phyloP scores from a whole-genome alignment of 192 early-diverging fungal genomes.

The Jimgerdemannia flammicorona region DNA sequence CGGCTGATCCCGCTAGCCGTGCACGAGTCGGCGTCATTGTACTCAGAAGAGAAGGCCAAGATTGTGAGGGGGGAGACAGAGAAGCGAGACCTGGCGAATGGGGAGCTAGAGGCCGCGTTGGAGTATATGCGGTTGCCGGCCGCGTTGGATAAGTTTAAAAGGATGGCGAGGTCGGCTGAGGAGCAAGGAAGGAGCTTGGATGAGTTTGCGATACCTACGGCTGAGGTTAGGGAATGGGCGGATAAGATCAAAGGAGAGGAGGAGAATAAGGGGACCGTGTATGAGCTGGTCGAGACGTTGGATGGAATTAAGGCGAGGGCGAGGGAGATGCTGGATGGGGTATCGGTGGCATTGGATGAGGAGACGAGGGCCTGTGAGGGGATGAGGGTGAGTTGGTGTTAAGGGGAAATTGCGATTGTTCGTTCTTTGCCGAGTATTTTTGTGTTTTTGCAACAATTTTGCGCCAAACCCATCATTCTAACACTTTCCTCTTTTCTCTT shows the following conservation, averaged over 20 bases:
- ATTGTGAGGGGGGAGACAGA: constrained; percentile 79
- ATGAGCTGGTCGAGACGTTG: constrained; percentile 56
- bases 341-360: constrained; percentile 69
- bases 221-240: constrained; percentile 60
- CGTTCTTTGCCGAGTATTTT: not conserved
- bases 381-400: constrained; percentile 48
- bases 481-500: too few species aligned
- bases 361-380: constrained; percentile 85
- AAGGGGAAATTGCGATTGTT: not conserved
- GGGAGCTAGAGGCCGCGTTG: constrained; percentile 77
- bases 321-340: constrained; percentile 60
- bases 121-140: constrained; percentile 85
- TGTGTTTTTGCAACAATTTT: not conserved
- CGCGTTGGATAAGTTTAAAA: constrained; percentile 75
- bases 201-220: constrained; percentile 52
- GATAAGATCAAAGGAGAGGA: constrained; percentile 59
- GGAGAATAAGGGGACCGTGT: constrained; percentile 35
- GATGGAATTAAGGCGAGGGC: constrained; percentile 65
- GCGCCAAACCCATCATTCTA: too few species aligned
- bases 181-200: constrained; percentile 31
- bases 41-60: constrained; percentile 96
- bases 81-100: constrained; percentile 75
- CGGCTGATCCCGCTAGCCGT: constrained; percentile 89
- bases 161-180: constrained; percentile 30
- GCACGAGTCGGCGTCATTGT: constrained; percentile 88